Base-by-base conservation (phyloP, 73 alveolate species). In the Blepharisma japonicum region DNA sequence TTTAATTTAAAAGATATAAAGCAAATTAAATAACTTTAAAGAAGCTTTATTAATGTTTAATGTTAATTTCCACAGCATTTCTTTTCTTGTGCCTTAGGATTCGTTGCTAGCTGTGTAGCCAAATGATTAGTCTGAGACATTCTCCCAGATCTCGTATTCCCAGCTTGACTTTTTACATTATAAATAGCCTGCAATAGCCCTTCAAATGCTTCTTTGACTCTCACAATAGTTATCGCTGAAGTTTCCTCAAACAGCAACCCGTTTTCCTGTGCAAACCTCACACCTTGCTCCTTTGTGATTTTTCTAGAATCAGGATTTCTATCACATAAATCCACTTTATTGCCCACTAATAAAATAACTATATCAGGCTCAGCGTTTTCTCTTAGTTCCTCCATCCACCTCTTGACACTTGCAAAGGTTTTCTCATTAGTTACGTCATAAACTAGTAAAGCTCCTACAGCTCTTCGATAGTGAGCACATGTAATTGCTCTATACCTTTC, bases 401-500 rank as follows among this genome's bases (percentile, higher is more conserved):
- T 85, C 11, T 81, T 51, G 32, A 92, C 92, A 77, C 90, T 89
- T 56, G 90, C 92, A 79, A 94, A 94, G 56, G 93, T 76, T 42
- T 84, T 71, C 76, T 82, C 87, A 61, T 90, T 89, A 4, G 99
- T 92, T 14, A 92, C 94, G 77, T 94, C 98, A 88, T 92, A 94
- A 20, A 94, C 97, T 46, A 94, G 80, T 68, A 94, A 82, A 50
- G 99, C 99, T 49, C 98, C 99, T 5, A 91, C 95, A 55, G 99
- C 99, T 71, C 96, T 92, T 77, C 99, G 68, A 83, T 91, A 94
- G 79, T 94, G 97, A 18, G 92, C 94, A 20, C 86, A 89, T 48
- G 97, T 93, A 47, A 91, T 91, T 23, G 96, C 94, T 77, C 87
- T 81, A 78, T 91, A 91, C 79, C 88, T 81, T 76, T 91, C 97